Evolutionary conservation across 2,329 filamentous ascomycete genomes (phyloP).

Genomic region (Emericellopsis atlantica): DNA sequence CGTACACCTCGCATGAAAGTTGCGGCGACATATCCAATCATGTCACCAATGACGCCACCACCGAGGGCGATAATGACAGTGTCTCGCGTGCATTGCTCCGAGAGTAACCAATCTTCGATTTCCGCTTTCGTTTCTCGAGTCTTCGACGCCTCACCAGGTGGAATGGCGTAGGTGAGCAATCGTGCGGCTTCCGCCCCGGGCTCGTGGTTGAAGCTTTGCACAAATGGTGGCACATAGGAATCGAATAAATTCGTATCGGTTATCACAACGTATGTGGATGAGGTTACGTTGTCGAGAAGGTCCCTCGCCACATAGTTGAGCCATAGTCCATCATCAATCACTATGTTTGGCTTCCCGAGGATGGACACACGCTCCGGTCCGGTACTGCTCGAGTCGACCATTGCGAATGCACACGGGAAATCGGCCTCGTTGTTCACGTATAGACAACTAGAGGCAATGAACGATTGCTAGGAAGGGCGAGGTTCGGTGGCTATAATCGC

Average conservation of each 20-base stretch:
- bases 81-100: slow-evolving; percentile 84
- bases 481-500: not conserved
- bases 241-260: slow-evolving; percentile 87
- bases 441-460: not conserved
- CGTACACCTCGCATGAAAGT: slow-evolving; percentile 97
- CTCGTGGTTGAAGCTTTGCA: slow-evolving; percentile 22
- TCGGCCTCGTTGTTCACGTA: not conserved
- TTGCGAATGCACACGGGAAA: not conserved
- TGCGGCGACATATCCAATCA: slow-evolving; percentile 94
- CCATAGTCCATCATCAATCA: slow-evolving; percentile 89
- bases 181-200: slow-evolving; percentile 32
- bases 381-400: slow-evolving; percentile 9
- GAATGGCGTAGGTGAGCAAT: slow-evolving; percentile 74
- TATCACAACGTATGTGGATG: slow-evolving; percentile 90
- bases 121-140: slow-evolving; percentile 85
- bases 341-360: slow-evolving; percentile 77
- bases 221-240: slow-evolving; percentile 70
- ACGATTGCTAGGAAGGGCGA: not conserved
- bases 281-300: slow-evolving; percentile 61
- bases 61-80: slow-evolving; percentile 91
- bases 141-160: slow-evolving; percentile 89
- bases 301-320: slow-evolving; percentile 69
- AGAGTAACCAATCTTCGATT: slow-evolving; percentile 95
- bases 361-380: slow-evolving; percentile 58
- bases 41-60: slow-evolving; percentile 92